A percentile compares a stretch with the other conserved stretches of the same genome.
Conservation (phyloP, 2,329 filamentous ascomycete species). For the Exophiala alcalophila region DNA sequence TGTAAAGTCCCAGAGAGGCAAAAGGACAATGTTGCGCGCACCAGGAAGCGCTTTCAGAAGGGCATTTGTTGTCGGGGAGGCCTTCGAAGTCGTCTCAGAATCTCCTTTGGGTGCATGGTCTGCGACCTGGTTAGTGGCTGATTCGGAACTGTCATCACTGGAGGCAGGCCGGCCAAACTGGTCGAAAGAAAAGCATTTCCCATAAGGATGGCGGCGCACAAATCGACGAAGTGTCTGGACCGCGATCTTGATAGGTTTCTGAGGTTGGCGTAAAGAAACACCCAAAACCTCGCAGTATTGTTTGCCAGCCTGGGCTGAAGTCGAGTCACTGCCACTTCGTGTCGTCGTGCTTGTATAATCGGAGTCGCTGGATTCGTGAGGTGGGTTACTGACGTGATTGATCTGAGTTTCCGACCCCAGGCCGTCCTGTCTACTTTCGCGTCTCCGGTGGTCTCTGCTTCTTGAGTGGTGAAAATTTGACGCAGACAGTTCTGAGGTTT, state of each 20-base stretch:
- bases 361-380: slow-evolving; percentile 9
- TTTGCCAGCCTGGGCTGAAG: slow-evolving; percentile 30
- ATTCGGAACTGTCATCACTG: slow-evolving; percentile 61
- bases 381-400: not conserved
- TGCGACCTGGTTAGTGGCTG: slow-evolving; percentile 10
- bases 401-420: not conserved
- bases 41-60: slow-evolving; percentile 24
- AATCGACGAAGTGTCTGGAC: slow-evolving; percentile 44
- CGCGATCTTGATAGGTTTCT: slow-evolving; percentile 33
- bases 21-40: slow-evolving; percentile 39
- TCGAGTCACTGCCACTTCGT: slow-evolving; percentile 13
- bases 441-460: not conserved
- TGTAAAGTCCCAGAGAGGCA: slow-evolving; percentile 52
- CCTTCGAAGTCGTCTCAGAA: not conserved
- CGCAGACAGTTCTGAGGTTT: slow-evolving; percentile 7
- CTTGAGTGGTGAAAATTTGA: slow-evolving; percentile 15
- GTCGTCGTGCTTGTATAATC: slow-evolving; percentile 3
- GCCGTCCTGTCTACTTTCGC: not conserved
- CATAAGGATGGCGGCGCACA: slow-evolving; percentile 46
- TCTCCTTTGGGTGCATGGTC: slow-evolving; percentile 10
- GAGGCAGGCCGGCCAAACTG: slow-evolving; percentile 74
- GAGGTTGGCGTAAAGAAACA: slow-evolving; percentile 1
- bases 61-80: slow-evolving; percentile 15
- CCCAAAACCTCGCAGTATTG: slow-evolving; percentile 26
- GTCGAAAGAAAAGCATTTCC: slow-evolving; percentile 70